Conservation (phyloP, 192 early-diverging fungal genomes). For the Lobosporangium transversale region DNA sequence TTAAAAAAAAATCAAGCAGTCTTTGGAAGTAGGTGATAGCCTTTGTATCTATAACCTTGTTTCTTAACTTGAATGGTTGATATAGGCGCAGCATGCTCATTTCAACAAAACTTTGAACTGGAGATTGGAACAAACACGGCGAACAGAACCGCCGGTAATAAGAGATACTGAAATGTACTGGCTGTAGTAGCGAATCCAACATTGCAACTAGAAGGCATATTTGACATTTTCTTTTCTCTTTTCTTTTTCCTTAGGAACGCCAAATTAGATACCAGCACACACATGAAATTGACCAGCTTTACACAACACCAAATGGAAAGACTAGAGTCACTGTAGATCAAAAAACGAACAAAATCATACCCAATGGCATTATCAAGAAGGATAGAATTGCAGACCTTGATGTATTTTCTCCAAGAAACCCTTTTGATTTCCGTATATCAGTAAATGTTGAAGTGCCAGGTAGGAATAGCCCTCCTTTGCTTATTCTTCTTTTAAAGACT, state of each 20-base stretch:
- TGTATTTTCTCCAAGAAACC: constrained; percentile 81
- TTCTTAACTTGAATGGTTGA: neutral
- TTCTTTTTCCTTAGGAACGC: neutral
- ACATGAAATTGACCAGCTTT: constrained; percentile 44
- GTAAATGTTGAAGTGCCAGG: constrained; percentile 81
- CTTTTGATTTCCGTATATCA: constrained; percentile 88
- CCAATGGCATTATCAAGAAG: constrained; percentile 74
- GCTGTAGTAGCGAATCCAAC: neutral
- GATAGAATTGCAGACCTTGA: constrained; percentile 85
- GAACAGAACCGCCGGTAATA: constrained; percentile 53
- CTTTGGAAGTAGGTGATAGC: no score
- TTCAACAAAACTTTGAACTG: constrained; percentile 88
- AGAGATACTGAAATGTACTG: neutral
- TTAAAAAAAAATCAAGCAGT: neutral
- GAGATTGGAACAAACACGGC: constrained; percentile 65
- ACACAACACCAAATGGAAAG: constrained; percentile 26
- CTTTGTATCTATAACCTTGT: neutral
- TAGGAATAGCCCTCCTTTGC: constrained; percentile 13
- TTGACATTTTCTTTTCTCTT: neutral
- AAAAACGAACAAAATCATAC: constrained; percentile 60
- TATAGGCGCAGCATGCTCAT: constrained; percentile 77
- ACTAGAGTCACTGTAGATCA: constrained; percentile 75
- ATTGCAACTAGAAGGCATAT: neutral
- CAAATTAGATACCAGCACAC: constrained; percentile 39
- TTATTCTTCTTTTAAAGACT: no score